Evolutionary conservation across 371 early-diverging fungal genomes (phyloP), one percentile per base, ranked within the genome.

Genomic region (Zychaea mexicana): DNA sequence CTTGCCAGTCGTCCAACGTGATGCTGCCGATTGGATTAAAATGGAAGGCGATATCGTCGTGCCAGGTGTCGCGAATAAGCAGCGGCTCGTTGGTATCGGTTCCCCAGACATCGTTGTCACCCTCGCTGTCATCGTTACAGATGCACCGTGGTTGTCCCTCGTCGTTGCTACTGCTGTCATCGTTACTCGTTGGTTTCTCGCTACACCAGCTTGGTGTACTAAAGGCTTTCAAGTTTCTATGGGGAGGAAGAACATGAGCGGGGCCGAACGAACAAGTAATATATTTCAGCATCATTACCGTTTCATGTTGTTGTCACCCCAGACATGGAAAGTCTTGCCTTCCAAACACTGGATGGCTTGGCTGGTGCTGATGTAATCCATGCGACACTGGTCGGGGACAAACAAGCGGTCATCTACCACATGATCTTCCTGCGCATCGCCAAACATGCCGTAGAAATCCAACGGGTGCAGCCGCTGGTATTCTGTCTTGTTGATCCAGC

Each of bases 261-360:
- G n/a, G n/a, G n/a, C n/a, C n/a, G n/a, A n/a, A n/a, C n/a, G n/a
- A n/a, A n/a, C n/a, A n/a, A n/a, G n/a, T n/a, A n/a, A n/a, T n/a
- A n/a, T n/a, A n/a, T n/a, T n/a, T n/a, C n/a, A n/a, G n/a, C n/a
- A n/a, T n/a, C n/a, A n/a, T n/a, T 69, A 73, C 73, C 73, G 67
- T 60, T 52, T 61, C 12, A 74, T 22, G 49, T 74, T 64, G 19
- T 45, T 56, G 33, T 79, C 74, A 28, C 72, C 79, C 77, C 74
- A 76, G 6, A 70, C 59, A 62, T 79, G 79, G 15, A 76, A 42
- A 0, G 59, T 69, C 52, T 75, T 71, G 27, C 36, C 60, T 1
- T 62, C 63, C 27, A 70, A 46, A 26, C 68, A 70, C 26, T 65
- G 62, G 1, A 57, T 19, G 13, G 60, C 65, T 36, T 61, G 65